A percentile compares a stretch with the other conserved stretches of the same genome.
phyloP scores from a whole-genome alignment of 2,329 filamentous ascomycete genomes.

The Elsinoe ampelina region DNA sequence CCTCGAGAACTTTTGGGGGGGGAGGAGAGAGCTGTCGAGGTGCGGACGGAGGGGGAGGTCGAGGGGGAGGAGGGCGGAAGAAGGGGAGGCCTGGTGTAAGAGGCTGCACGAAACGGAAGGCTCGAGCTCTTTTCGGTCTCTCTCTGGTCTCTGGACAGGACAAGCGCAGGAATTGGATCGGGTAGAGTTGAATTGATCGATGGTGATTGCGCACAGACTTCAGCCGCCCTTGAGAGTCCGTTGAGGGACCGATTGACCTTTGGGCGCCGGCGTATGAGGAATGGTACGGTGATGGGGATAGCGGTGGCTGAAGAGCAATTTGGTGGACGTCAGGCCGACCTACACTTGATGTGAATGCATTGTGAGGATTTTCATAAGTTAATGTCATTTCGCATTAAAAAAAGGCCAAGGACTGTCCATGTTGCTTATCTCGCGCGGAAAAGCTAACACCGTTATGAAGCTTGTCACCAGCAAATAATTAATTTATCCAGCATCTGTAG shows the following conservation, averaged over 20 bases:
- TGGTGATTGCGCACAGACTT: conserved; percentile 2
- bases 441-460: background rate
- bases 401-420: background rate
- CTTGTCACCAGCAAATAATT: background rate
- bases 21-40: background rate
- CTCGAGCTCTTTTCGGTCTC: background rate
- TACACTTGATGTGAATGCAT: background rate
- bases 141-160: background rate
- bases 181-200: conserved; percentile 11
- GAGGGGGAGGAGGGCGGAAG: conserved; percentile 1
- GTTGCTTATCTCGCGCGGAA: conserved; percentile 7
- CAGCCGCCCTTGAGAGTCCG: background rate
- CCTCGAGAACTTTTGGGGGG: background rate
- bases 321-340: background rate
- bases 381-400: background rate
- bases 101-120: conserved; percentile 11
- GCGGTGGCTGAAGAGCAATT: background rate
- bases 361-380: background rate
- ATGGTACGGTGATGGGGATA: background rate
- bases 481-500: background rate
- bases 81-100: background rate
- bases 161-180: background rate
- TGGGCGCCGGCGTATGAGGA: background rate
- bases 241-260: background rate
- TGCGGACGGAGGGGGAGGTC: background rate